A percentile compares a stretch with the other conserved stretches of the same genome.
Evolutionary conservation across 2,329 filamentous ascomycete genomes (phyloP).

Genomic region (Neophaeococcomyces aloes): DNA sequence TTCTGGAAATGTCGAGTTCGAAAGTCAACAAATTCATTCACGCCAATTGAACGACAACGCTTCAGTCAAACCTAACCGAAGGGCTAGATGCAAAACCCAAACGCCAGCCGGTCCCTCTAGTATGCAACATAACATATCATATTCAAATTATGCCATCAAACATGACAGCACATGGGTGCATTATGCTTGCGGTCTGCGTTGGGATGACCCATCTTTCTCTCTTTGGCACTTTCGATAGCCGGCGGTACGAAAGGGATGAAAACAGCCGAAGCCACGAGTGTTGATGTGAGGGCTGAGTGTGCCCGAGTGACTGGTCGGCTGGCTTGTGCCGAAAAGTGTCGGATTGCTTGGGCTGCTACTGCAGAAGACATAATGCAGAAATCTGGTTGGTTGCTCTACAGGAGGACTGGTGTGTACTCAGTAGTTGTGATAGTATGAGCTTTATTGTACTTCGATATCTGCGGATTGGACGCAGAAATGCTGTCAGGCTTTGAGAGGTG

Average conservation of each 20-base stretch:
- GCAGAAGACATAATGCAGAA: not conserved
- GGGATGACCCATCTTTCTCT: constrained; percentile 30
- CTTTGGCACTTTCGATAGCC: constrained; percentile 36
- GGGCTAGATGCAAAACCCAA: too few relatives aligned
- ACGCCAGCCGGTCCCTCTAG: constrained; percentile 1
- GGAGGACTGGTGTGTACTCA: not conserved
- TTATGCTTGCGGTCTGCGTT: constrained; percentile 29
- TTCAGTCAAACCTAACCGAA: too few relatives aligned
- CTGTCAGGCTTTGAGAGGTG: too few relatives aligned
- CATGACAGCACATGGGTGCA: constrained; percentile 19
- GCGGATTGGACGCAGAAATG: too few relatives aligned
- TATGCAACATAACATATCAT: not conserved
- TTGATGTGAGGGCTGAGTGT: constrained; percentile 17
- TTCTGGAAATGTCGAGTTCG: too few relatives aligned
- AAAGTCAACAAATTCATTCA: too few relatives aligned
- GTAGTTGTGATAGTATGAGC: not conserved
- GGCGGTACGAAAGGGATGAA: constrained; percentile 38
- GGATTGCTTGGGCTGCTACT: constrained; percentile 22
- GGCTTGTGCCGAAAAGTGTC: constrained; percentile 34
- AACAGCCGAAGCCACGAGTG: constrained; percentile 34
- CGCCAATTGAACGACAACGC: too few relatives aligned
- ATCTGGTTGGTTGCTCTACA: not conserved
- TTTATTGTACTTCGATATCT: too few relatives aligned
- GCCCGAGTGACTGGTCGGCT: constrained; percentile 21
- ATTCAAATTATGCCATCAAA: constrained; percentile 3